Evolutionary conservation across 305 asterid genomes (phyloP), one percentile per base, ranked within the genome.

Genomic region (Rubia tinctorum): DNA sequence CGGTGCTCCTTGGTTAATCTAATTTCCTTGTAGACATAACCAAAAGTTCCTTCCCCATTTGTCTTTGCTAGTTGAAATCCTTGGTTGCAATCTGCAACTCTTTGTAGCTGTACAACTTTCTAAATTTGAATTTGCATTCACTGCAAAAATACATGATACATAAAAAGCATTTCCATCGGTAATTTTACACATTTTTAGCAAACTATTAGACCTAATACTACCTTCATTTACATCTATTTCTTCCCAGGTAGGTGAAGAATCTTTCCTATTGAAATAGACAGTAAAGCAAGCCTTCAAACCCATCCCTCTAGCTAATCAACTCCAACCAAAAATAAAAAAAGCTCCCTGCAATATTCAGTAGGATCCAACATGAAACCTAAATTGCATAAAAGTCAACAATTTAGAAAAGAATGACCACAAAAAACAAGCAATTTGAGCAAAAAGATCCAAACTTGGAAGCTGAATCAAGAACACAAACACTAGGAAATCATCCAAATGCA

Each of bases 31-130:
- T 83, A 93, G 40, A 93, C 96, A 5, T 87, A 86, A 78, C 98
- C 98, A 73, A 93, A 91, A 39, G 97, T 96, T 63, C 98, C 97
- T 84, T 79, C 73, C 27, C 98, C 97, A 15, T 91, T 88, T 86
- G 85, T 90, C 71, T 91, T 91, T 40, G 81, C 68, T 70, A 75
- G 34, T 80, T 84, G 76, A 91, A 93, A 75, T 90, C 83, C 42
- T 80, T 84, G 0, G 98, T 90, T 8, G 98, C 97, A 27, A 56
- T 65, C 73, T 71, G 86, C 80, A 93, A 75, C 76, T 93, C 97
- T 79, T 72, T 83, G 85, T 83, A 93, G 73, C 83, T 86, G 80
- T 87, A 91, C 69, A 85, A 76, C 78, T 78, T 85, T 81, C 84
- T 39, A 87, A 77, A 37, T 66, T 79, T 49, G 85, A 83, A 76